A percentile compares a stretch with the other conserved stretches of the same genome.
Conservation (phyloP, 371 early-diverging fungal species). For the Paramicrosporidium saccamoebae region DNA sequence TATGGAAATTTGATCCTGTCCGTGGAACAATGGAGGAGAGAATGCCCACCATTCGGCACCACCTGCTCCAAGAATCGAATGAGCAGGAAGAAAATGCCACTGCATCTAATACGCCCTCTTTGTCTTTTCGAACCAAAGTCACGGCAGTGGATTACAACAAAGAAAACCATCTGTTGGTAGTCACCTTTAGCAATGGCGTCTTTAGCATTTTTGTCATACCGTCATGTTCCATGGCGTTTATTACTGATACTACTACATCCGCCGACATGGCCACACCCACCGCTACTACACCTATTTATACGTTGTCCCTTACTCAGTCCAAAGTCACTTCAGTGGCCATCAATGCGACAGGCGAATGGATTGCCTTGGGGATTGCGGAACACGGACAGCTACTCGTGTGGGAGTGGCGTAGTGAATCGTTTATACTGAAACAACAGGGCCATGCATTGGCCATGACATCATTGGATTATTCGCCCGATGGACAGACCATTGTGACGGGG, state of each 20-base stretch:
- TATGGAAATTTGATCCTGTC: not conserved
- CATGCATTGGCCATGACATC: conserved; percentile 72
- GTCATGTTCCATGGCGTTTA: not conserved
- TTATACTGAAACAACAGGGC: conserved; percentile 88
- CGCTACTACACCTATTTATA: conserved; percentile 5
- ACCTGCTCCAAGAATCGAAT: conserved; percentile 1
- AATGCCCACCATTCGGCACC: conserved; percentile 2
- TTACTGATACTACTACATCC: conserved; percentile 1
- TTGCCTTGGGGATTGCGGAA: conserved; percentile 64
- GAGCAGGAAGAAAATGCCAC: conserved; percentile 5
- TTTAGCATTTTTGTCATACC: conserved; percentile 93
- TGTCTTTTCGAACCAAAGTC: conserved; percentile 28
- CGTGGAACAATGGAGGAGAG: no score
- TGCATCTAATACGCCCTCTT: conserved; percentile 12
- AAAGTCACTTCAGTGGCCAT: conserved; percentile 57
- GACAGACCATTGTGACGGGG: conserved; percentile 77
- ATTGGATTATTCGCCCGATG: conserved; percentile 57
- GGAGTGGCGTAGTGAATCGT: conserved; percentile 97
- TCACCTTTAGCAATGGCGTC: conserved; percentile 62
- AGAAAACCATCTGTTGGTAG: conserved; percentile 30
- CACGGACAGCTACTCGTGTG: conserved; percentile 86
- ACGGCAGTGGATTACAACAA: conserved; percentile 42
- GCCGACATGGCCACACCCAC: not conserved
- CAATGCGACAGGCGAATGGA: conserved; percentile 77
- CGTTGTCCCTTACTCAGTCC: conserved; percentile 54